Conservation (phyloP, 2,329 filamentous ascomycete species). For the Sclerotinia subarctica region DNA sequence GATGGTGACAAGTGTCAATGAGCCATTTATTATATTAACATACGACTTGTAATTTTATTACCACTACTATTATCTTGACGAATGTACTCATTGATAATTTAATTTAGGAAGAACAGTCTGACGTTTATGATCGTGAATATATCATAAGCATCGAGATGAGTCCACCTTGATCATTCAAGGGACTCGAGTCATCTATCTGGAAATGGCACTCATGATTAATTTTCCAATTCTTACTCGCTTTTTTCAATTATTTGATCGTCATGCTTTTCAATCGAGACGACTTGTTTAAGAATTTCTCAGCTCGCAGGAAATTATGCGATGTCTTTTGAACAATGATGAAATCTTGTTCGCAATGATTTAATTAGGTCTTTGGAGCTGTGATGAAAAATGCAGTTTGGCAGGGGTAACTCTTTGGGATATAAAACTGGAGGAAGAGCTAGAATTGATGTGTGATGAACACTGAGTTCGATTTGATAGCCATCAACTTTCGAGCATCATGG, state of each 20-base stretch:
- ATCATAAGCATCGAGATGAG: not conserved
- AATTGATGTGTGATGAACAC: no score
- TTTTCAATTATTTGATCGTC: rapidly evolving
- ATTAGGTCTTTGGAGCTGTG: no score
- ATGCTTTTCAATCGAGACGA: no score
- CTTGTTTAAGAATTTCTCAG: no score
- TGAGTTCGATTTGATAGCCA: no score
- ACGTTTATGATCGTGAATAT: not conserved
- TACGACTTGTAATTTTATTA: not conserved
- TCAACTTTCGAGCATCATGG: no score
- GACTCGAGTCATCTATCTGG: not conserved
- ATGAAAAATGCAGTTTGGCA: no score
- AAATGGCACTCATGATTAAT: not conserved
- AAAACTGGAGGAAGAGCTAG: no score
- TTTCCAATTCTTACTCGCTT: not conserved
- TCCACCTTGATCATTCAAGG: not conserved
- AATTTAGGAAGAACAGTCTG: not conserved
- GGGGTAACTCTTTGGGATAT: no score
- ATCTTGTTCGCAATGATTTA: no score
- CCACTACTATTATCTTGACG: not conserved
- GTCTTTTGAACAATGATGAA: not conserved
- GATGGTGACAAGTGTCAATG: not conserved
- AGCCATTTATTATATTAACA: not conserved
- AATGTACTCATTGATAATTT: not conserved
- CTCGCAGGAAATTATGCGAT: not conserved